Base-by-base conservation (phyloP, 2,329 filamentous ascomycete genomes). In the Cadophora sp. region DNA sequence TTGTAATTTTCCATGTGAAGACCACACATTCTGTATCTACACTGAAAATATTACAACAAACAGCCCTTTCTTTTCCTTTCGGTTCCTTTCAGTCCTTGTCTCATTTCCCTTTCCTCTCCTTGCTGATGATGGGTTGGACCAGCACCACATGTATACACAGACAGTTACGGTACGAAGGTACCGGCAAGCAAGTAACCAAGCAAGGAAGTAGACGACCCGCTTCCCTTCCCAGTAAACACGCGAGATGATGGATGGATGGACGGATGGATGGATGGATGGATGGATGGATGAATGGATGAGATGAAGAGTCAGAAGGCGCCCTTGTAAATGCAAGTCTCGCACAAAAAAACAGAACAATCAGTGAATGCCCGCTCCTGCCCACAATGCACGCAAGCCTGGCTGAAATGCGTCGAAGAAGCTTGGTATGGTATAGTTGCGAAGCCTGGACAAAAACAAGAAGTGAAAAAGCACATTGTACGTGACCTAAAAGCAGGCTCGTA, bases 321-420 rank as follows among this genome's bases (percentile, higher is more conserved):
- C 20, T 70, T 73, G 72, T 71, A 75, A 73, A 75, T 75, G 73
- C 73, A 67, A 53, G 33, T 36, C 65, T n/a, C 69, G 64, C 67
- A 66, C 55, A 64, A 56, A n/a, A 36, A 39, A 39, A 43, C 20
- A 58, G 36, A 58, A 43, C 33, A 41, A 70, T 70, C 39, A 59
- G 50, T 39, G 50, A 69, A 72, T 72, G 71, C 68, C 68, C 65
- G 66, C 68, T 71, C 70, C 69, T 64, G 66, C 59, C 66, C 66
- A 66, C 68, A 71, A 73, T 73, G 70, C 73, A 70, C 67, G 65
- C 71, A 74, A 74, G 66, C 70, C 65, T 70, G 71, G 73, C 72
- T 74, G 64, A 73, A 74, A 76, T 73, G 69, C 69, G 68, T 61
- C 65, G 56, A 72, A 72, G 68, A 72, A 73, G 69, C 63, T 73